These are phyloP conservation scores for Trypanosoma platydactyli DNA, from an alignment of 208 protist species.

Conservation along the genomic window DNA sequence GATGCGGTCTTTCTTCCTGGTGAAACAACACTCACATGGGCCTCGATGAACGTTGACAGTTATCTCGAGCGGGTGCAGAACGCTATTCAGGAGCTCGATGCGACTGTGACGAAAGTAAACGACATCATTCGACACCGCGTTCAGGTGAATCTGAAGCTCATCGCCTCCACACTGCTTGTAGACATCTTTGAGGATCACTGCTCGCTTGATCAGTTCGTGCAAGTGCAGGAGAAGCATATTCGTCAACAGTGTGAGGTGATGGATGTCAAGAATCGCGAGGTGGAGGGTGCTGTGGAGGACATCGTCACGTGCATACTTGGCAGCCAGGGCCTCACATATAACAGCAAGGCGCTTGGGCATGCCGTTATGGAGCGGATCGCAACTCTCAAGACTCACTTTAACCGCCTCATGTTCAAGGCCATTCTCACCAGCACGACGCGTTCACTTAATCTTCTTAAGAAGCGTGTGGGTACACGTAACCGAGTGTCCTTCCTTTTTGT, in stretches of 20 bases:
- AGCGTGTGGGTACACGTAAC: conserved; percentile 89
- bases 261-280: conserved; percentile 93
- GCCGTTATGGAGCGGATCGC: conserved; percentile 77
- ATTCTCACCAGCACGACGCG: conserved; percentile 90
- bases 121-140: conserved; percentile 93
- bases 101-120: conserved; percentile 85
- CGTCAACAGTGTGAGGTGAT: conserved; percentile 91
- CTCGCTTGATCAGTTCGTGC: conserved; percentile 90
- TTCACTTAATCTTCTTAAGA: conserved; percentile 92
- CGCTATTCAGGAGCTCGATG: conserved; percentile 68
- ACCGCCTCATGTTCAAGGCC: conserved; percentile 91
- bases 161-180: conserved; percentile 82
- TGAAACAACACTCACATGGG: conserved; percentile 94
- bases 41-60: conserved; percentile 95
- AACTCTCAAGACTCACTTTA: conserved; percentile 88
- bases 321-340: conserved; percentile 51
- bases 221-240: conserved; percentile 87
- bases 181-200: conserved; percentile 72
- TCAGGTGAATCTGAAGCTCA: conserved; percentile 90
- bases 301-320: conserved; percentile 76
- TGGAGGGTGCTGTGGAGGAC: conserved; percentile 91
- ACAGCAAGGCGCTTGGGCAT: conserved; percentile 36
- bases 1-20: conserved; percentile 89
- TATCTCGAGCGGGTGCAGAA: conserved; percentile 90
- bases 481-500: conserved; percentile 91